Evolutionary conservation across 2,329 filamentous ascomycete genomes (phyloP).

Genomic region (Scolecobasidium constrictum): DNA sequence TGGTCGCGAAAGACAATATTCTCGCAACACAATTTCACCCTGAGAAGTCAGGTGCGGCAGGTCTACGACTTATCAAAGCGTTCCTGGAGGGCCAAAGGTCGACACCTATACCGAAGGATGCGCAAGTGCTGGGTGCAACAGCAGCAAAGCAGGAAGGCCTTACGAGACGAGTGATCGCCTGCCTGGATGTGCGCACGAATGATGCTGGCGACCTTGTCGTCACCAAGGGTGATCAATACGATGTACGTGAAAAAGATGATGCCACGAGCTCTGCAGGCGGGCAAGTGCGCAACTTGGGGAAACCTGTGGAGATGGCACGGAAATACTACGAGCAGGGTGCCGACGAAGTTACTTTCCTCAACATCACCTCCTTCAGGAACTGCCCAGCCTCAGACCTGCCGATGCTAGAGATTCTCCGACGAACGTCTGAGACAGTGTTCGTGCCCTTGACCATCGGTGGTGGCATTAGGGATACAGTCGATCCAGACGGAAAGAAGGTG

Average conservation of each 20-base stretch:
- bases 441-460: constrained; percentile 93
- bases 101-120: constrained; percentile 35
- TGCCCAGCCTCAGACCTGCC: constrained; percentile 84
- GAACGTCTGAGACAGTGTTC: constrained; percentile 83
- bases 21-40: constrained; percentile 95
- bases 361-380: constrained; percentile 96
- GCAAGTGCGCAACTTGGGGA: constrained; percentile 82
- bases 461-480: constrained; percentile 85
- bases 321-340: constrained; percentile 94
- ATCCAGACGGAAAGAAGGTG: constrained; percentile 77
- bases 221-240: constrained; percentile 97
- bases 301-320: constrained; percentile 89
- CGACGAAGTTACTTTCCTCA: constrained; percentile 94
- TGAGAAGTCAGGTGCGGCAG: constrained; percentile 89
- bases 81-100: constrained; percentile 67
- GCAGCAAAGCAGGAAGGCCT: constrained; percentile 50
- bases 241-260: constrained; percentile 78
- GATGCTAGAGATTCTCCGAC: constrained; percentile 88
- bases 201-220: constrained; percentile 92
- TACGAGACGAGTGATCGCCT: constrained; percentile 89
- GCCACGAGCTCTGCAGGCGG: constrained; percentile 42
- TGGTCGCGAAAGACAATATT: constrained; percentile 73
- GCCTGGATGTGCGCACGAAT: constrained; percentile 89
- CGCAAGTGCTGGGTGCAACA: constrained; percentile 15
- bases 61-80: constrained; percentile 69